Evolutionary conservation across 805 yeast genomes (phyloP).

Genomic region (Candida incommunis): DNA sequence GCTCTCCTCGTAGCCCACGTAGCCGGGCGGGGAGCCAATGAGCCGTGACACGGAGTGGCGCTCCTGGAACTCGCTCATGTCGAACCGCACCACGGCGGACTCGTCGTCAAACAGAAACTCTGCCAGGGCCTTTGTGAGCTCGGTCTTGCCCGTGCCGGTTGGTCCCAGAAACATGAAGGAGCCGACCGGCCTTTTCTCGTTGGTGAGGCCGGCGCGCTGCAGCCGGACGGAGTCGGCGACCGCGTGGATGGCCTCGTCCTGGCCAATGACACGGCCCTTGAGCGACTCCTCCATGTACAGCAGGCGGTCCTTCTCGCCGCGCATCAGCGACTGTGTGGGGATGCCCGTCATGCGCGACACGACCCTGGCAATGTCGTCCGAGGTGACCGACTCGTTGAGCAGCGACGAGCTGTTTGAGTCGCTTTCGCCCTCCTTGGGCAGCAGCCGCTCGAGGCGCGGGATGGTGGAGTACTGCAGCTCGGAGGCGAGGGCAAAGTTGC

Average conservation of each 20-base stretch:
- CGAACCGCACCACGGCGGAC: constrained; percentile 76
- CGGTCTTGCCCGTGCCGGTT: constrained; percentile 98
- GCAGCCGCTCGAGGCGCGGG: constrained; percentile 58
- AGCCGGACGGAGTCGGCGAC: constrained; percentile 89
- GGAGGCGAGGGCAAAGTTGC: constrained; percentile 80
- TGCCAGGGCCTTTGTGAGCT: constrained; percentile 82
- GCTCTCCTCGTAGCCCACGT: constrained; percentile 84
- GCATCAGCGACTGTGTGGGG: constrained; percentile 79
- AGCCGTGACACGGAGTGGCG: constrained; percentile 80
- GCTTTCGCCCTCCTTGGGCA: constrained; percentile 35
- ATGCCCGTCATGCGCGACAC: constrained; percentile 92
- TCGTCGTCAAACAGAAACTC: constrained; percentile 86
- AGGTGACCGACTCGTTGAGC: constrained; percentile 82
- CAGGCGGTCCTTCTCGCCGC: constrained; percentile 87
- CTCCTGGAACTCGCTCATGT: constrained; percentile 97
- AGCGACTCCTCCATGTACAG: constrained; percentile 75
- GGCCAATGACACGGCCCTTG: constrained; percentile 76
- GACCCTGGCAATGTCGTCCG: constrained; percentile 88
- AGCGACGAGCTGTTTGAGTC: constrained; percentile 19
- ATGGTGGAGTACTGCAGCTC: constrained; percentile 77
- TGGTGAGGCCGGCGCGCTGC: constrained; percentile 93
- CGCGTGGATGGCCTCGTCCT: constrained; percentile 84
- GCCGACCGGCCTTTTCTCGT: constrained; percentile 90
- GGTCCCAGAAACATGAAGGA: constrained; percentile 96
- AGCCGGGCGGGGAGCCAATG: constrained; percentile 97